These are phyloP conservation scores for Reutealis trisperma DNA, from an alignment of 345 rosid species.

Conservation along the genomic window DNA sequence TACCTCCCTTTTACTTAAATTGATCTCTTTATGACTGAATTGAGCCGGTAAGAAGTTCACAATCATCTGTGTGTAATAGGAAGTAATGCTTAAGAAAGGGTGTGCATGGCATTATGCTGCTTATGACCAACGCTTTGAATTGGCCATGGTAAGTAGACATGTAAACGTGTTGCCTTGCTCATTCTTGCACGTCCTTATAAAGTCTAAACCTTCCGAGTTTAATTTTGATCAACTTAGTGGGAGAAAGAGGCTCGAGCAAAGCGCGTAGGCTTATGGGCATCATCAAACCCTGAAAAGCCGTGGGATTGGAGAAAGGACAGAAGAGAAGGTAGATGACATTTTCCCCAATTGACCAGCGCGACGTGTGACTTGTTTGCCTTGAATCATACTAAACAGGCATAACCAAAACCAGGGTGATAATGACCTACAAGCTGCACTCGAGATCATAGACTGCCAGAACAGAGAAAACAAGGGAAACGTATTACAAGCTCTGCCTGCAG, in stretches of 20 bases:
- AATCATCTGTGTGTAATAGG: slow-evolving; percentile 33
- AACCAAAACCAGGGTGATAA: not conserved
- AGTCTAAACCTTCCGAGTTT: not conserved
- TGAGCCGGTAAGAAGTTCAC: not conserved
- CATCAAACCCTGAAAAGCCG: slow-evolving; percentile 70
- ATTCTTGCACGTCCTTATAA: not conserved
- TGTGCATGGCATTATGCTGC: slow-evolving; percentile 77
- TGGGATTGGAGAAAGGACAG: slow-evolving; percentile 86
- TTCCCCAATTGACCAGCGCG: not conserved
- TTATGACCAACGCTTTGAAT: slow-evolving; percentile 56
- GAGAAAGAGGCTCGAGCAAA: slow-evolving; percentile 70
- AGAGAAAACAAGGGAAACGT: not conserved
- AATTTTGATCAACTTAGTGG: slow-evolving; percentile 49
- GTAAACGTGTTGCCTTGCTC: not conserved
- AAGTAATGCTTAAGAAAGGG: slow-evolving; percentile 81
- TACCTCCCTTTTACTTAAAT: not conserved
- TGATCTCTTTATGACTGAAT: not conserved
- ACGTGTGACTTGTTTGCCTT: not conserved
- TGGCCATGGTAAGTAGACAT: slow-evolving; percentile 49
- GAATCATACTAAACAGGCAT: not conserved
- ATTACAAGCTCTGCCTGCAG: not conserved
- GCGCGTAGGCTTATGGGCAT: slow-evolving; percentile 77
- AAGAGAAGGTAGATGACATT: slow-evolving; percentile 40
- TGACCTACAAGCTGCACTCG: not conserved
- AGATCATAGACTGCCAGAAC: not conserved